Evolutionary conservation across 2,329 filamentous ascomycete genomes (phyloP), one percentile per base, ranked within the genome.

Genomic region (Penicillium sumatraense): DNA sequence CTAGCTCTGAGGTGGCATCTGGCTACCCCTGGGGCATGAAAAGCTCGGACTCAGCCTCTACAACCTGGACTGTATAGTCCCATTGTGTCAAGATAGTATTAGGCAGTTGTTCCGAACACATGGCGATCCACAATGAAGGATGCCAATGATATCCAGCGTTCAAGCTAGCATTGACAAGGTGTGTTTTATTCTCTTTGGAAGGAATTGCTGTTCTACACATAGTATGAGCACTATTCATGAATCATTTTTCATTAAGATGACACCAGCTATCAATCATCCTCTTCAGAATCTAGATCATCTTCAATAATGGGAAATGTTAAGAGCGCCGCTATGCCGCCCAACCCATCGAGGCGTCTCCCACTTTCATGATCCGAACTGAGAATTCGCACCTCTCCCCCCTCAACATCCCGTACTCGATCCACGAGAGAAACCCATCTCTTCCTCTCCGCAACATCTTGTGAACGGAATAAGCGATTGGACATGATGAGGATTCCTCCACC

Each of bases 341-440:
- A 73, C 11, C 87, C 89, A 62, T 93, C 90, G 13, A 99, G 76
- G 56, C 92, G 81, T 77, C 89, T 89, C 1, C 95, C 95, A 72
- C 93, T 97, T 78, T 97, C 93, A 73, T 98, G 93, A 68, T 96
- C 89, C 66, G 90, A 93, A 73, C 93, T 98, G 24, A 98, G 76
- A n/a, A 98, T 85, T 51, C 90, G 82, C 1, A 91, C 90, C 62
- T 97, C 92, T 1, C 93, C 95, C 5, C 93, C 95, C 60, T 91
- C 88, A 3, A 80, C 77, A 50, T 87, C 87, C 61, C 87, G 86
- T n/a, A 98, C 93, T 59, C 87, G 88, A 72, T 98, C 93, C 3
- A 98, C 93, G 42, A 98, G 80, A 8, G 79, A 79, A 1, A 98
- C 93, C 81, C 93, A 98, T 60, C 87, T 84, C 70, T 88, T 90